Conservation (phyloP, 2,329 filamentous ascomycete genomes). For the Aspergillus ustus region DNA sequence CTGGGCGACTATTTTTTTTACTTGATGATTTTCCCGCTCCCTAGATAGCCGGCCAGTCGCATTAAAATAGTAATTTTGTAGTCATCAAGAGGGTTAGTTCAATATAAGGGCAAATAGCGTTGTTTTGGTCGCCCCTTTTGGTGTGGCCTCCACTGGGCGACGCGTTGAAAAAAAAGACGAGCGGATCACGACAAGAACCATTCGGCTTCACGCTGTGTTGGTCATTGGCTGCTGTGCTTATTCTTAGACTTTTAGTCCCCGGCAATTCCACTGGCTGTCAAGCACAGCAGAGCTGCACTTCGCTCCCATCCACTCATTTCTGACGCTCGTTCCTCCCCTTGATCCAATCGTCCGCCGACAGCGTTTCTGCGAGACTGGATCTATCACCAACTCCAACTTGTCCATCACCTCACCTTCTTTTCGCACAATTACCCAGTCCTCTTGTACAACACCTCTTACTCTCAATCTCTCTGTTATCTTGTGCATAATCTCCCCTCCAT, state of each 20-base stretch:
- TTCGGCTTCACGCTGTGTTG: background rate
- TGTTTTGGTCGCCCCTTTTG: conserved; percentile 14
- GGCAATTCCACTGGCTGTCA: background rate
- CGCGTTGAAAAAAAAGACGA: conserved; percentile 14
- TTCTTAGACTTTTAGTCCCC: conserved; percentile 2
- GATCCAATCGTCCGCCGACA: conserved; percentile 15
- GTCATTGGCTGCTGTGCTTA: conserved; percentile 11
- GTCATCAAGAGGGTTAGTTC: conserved; percentile 3
- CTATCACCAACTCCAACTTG: background rate
- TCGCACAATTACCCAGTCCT: background rate
- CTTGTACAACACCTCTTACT: conserved; percentile 1
- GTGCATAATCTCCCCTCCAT: conserved; percentile 5
- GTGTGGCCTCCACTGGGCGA: background rate
- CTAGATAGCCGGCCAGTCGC: background rate
- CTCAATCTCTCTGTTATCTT: conserved; percentile 5
- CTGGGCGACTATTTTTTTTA: background rate
- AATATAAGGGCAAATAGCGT: conserved; percentile 6
- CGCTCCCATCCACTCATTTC: conserved; percentile 10
- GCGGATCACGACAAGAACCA: conserved; percentile 4
- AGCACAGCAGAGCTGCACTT: background rate
- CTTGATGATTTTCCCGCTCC: background rate
- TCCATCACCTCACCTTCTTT: conserved; percentile 11
- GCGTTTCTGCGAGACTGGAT: conserved; percentile 1
- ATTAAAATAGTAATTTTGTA: background rate
- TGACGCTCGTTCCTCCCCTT: conserved; percentile 20